phyloP scores from a whole-genome alignment of 2,329 filamentous ascomycete genomes.

The Aphanocladium album region DNA sequence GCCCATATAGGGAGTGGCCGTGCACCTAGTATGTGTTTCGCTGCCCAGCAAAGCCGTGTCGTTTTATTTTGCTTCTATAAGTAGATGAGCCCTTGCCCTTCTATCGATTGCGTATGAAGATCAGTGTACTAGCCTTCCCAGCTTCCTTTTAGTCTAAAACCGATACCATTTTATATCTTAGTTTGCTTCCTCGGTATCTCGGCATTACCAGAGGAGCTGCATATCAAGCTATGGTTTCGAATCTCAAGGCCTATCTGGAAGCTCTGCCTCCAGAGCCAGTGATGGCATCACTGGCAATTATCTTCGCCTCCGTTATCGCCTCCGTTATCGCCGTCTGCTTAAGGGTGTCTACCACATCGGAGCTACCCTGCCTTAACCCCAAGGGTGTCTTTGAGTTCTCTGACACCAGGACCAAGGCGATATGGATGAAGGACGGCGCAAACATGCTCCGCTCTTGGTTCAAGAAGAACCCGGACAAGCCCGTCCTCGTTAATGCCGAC shows the following conservation, averaged over 20 bases:
- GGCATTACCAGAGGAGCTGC: too few species aligned
- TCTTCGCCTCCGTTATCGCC: not conserved
- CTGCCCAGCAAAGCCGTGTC: too few species aligned
- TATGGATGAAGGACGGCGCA: not conserved
- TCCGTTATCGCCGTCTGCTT: not conserved
- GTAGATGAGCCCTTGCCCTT: too few species aligned
- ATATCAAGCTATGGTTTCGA: not conserved
- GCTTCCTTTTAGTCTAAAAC: too few species aligned
- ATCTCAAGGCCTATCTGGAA: not conserved
- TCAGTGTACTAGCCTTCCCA: too few species aligned
- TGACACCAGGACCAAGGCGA: not conserved
- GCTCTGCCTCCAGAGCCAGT: not conserved
- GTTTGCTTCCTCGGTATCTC: too few species aligned
- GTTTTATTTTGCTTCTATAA: too few species aligned
- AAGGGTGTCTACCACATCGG: not conserved
- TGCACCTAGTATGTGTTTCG: too few species aligned
- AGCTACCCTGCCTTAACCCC: not conserved
- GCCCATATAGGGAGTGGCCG: too few species aligned
- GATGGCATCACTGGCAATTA: not conserved
- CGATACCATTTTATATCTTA: too few species aligned
- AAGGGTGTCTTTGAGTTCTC: slow-evolving; percentile 2
- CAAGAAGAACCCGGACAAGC: slow-evolving; percentile 1
- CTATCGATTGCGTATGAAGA: too few species aligned
- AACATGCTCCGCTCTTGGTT: not conserved
- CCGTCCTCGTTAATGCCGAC: slow-evolving; percentile 6